Conservation (phyloP, 129 eudicot genomes). For the Erigeron canadensis region DNA sequence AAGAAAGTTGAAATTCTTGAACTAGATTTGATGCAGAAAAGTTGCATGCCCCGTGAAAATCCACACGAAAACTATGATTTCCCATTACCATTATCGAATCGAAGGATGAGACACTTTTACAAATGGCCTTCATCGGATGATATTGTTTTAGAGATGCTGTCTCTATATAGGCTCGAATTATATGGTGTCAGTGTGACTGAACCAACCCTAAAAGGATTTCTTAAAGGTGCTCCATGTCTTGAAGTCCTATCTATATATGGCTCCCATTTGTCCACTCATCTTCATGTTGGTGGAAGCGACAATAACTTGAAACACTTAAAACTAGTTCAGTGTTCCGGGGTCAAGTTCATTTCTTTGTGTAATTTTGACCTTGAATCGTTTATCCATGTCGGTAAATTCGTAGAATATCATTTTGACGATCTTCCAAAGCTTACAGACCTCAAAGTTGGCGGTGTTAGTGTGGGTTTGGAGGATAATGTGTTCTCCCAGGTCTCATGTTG, state of each 20-base stretch:
- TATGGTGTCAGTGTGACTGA: conserved; percentile 34
- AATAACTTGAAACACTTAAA: conserved; percentile 39
- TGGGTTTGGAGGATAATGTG: conserved; percentile 37
- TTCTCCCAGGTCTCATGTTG: conserved; percentile 35
- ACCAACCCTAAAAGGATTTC: conserved; percentile 23
- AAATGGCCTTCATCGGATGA: not conserved
- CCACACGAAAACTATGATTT: not conserved
- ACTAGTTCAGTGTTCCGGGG: conserved; percentile 24
- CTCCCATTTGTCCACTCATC: conserved; percentile 17
- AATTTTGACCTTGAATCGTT: conserved; percentile 38
- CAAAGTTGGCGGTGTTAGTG: no score
- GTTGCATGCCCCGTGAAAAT: not conserved
- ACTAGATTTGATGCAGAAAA: not conserved
- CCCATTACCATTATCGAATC: not conserved
- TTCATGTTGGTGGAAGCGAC: conserved; percentile 15
- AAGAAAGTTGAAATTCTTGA: conserved; percentile 13
- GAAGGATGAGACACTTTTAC: not conserved
- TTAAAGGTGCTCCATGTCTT: conserved; percentile 31
- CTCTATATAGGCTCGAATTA: conserved; percentile 35
- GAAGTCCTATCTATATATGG: conserved; percentile 20
- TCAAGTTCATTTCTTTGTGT: conserved; percentile 22
- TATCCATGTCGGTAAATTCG: conserved; percentile 26
- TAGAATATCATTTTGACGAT: conserved; percentile 2
- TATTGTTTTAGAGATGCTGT: not conserved
- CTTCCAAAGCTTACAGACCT: conserved; percentile 47